A percentile compares a stretch with the other conserved stretches of the same genome.
phyloP scores from a whole-genome alignment of 2,329 filamentous ascomycete species.

The Fusarium sp. region DNA sequence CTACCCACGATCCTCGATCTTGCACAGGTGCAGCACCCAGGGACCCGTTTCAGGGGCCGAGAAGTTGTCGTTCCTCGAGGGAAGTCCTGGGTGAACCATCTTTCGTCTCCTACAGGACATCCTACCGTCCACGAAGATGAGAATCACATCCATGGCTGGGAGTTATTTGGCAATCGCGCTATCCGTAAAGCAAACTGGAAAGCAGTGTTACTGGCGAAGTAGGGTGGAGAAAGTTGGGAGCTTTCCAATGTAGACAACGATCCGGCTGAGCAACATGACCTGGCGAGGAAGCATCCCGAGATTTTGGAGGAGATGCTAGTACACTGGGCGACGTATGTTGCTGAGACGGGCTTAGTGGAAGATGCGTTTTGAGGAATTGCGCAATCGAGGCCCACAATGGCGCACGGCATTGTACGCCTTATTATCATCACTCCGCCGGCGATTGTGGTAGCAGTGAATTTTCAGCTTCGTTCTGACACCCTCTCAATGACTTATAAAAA shows the following conservation, averaged over 20 bases:
- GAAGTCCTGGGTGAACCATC: conserved; percentile 9
- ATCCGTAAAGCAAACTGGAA: conserved; percentile 69
- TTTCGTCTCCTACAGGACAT: background rate
- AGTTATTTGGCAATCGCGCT: conserved; percentile 63
- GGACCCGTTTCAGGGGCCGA: conserved; percentile 43
- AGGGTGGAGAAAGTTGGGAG: conserved; percentile 3
- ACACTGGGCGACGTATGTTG: conserved; percentile 5
- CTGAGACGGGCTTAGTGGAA: conserved; percentile 21
- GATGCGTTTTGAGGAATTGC: conserved; percentile 4
- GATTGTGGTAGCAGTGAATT: background rate
- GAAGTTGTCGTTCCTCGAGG: conserved; percentile 7
- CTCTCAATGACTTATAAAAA: conserved; percentile 1
- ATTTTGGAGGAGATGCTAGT: conserved; percentile 2
- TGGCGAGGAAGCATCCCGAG: background rate
- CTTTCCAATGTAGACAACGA: conserved; percentile 1
- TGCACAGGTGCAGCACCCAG: conserved; percentile 54
- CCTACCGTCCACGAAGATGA: conserved; percentile 32
- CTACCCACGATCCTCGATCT: conserved; percentile 60
- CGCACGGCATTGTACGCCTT: background rate
- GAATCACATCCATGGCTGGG: conserved; percentile 66
- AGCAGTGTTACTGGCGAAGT: conserved; percentile 57
- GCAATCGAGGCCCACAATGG: conserved; percentile 8
- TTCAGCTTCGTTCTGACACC: background rate
- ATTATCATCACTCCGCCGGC: background rate
- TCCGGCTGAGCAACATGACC: background rate